Evolutionary conservation across 2,329 filamentous ascomycete species (phyloP).

Genomic region (Colletotrichum eleusines): DNA sequence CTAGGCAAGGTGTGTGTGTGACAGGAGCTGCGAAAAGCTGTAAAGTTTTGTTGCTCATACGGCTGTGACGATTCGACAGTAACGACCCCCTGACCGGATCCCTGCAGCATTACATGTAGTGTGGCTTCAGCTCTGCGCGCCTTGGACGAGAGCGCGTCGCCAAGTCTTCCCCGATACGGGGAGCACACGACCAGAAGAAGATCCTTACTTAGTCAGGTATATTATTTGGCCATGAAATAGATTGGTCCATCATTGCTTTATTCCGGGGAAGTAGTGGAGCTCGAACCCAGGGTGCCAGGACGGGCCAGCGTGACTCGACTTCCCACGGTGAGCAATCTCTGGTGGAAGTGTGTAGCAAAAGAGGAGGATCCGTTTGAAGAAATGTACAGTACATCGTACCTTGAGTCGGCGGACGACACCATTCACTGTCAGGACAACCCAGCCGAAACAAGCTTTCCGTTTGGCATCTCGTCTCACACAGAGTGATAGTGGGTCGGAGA

Average conservation of each 20-base stretch:
- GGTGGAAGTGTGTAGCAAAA: too few relatives aligned
- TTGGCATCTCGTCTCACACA: not conserved
- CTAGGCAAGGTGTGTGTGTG: not conserved
- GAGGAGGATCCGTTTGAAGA: too few relatives aligned
- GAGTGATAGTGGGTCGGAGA: too few relatives aligned
- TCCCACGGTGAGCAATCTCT: not conserved
- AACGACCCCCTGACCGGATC: not conserved
- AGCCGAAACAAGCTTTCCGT: not conserved
- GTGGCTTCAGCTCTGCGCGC: not conserved
- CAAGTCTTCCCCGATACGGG: conserved; percentile 1
- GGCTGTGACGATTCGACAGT: not conserved
- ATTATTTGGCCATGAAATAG: too few relatives aligned
- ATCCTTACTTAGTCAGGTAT: not conserved
- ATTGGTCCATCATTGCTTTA: too few relatives aligned
- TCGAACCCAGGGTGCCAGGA: too few relatives aligned
- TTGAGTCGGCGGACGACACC: not conserved
- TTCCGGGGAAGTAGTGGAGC: too few relatives aligned
- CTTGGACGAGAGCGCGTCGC: not conserved
- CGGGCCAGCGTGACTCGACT: not conserved
- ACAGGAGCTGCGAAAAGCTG: not conserved
- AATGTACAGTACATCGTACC: too few relatives aligned
- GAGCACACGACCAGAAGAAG: not conserved
- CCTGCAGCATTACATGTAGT: not conserved
- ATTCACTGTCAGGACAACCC: not conserved
- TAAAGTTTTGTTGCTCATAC: conserved; percentile 1